Conservation (phyloP, 2,329 filamentous ascomycete species). For the Fusarium nematophilum region DNA sequence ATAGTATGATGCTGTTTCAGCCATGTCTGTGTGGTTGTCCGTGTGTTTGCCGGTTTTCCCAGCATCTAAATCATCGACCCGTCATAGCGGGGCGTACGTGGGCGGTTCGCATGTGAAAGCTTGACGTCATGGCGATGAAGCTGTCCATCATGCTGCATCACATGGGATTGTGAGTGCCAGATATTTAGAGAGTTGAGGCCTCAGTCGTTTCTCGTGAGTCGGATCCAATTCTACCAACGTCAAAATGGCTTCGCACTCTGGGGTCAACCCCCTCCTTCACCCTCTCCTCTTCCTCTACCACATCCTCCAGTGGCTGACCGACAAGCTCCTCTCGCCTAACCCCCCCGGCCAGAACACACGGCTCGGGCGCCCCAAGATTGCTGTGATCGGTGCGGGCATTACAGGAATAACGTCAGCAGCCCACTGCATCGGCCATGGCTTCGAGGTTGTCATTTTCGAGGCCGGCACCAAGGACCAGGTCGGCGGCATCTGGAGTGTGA, state of each 20-base stretch:
- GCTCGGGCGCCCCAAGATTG: slow-evolving; percentile 73
- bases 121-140: slow-evolving; percentile 43
- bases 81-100: slow-evolving; percentile 20
- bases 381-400: slow-evolving; percentile 77
- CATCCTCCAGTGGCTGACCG: slow-evolving; percentile 72
- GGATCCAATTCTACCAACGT: not conserved
- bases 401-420: slow-evolving; percentile 82
- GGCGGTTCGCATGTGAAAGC: slow-evolving; percentile 27
- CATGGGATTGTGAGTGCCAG: slow-evolving; percentile 9
- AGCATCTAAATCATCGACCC: slow-evolving; percentile 26
- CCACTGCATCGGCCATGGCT: slow-evolving; percentile 87
- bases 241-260: slow-evolving; percentile 48
- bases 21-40: slow-evolving; percentile 20
- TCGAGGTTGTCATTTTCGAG: slow-evolving; percentile 85
- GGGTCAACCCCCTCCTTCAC: slow-evolving; percentile 58
- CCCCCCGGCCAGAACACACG: slow-evolving; percentile 70
- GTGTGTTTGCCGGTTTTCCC: not conserved
- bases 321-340: slow-evolving; percentile 74
- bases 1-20: slow-evolving; percentile 29
- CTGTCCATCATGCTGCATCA: slow-evolving; percentile 15
- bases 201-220: not conserved
- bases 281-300: slow-evolving; percentile 72
- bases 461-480: slow-evolving; percentile 72
- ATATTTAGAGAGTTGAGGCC: not conserved
- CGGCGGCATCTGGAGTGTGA: slow-evolving; percentile 84